Base-by-base conservation (phyloP, 2,329 filamentous ascomycete genomes). In the Emericellopsis cladophorae region DNA sequence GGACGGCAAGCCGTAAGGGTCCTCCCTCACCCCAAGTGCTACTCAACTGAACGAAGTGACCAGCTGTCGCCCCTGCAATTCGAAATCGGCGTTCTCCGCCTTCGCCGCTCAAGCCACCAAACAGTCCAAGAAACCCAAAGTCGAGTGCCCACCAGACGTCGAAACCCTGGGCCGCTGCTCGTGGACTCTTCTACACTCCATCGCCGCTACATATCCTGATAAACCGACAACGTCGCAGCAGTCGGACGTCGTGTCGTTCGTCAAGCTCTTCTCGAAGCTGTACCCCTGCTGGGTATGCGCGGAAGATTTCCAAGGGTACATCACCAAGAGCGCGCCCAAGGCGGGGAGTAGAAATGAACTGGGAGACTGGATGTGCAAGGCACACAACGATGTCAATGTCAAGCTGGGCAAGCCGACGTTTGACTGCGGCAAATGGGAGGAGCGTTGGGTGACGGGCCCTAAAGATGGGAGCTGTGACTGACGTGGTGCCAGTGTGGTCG, bases 201-300 rank as follows among this genome's bases (percentile, higher is more conserved):
- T 98, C 48, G 85, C 90, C 12, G 92, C 89, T 1, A 77, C 77
- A 12, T 98, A 96, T 59, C 92, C 92, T 1, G 67, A 72, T 7
- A 61, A 57, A 7, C 87, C 92, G 0, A 76, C 80, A 0, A 59
- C 67, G 1, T 60, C 67, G 9, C 76, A 95, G 51, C 87, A 95
- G 57, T 65, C 66, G 24, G 83, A 95, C 51, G 81, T 93, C 50
- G 69, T 70, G 42, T 71, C 76, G 40, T 96, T 98, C 63, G 71
- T 98, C 51, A 65, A 68, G 21, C 69, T 88, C 2, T 94, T 98
- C 58, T 80, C 84, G 22, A 83, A 82, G 49, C 63, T 96, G 16
- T 98, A 98, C 56, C 92, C 92, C 4, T 98, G 92, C 67, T 95
- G 89, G 87, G 76, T 84, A 4, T 98, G 92, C 61, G 92, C 89